Evolutionary conservation across 164 flowering plant genomes (phyloP), one percentile per base, ranked within the genome.

Genomic region (Berberis thunbergii): DNA sequence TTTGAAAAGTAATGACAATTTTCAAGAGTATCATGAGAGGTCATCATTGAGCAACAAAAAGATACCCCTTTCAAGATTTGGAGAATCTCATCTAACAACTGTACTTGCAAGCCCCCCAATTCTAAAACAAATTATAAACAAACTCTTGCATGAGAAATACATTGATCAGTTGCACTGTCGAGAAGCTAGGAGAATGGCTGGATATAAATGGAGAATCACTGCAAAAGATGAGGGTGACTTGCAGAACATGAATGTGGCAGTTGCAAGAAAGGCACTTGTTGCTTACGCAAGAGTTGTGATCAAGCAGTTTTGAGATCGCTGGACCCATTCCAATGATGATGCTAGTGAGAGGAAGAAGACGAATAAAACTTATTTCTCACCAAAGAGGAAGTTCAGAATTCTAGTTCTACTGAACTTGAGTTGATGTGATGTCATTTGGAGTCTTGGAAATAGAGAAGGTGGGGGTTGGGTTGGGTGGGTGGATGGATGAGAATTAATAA

Each of bases 61-160:
- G 11, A 80, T 77, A 74, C 73, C 78, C 1, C 65, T 60, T 63
- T 80, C 85, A 12, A 77, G 84, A 71, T 74, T 80, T 38, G 58
- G 68, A 43, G 62, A 55, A 53, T 64, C 75, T 7, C 5, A 54
- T 63, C 74, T 53, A 41, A 8, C 44, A 41, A 62, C 62, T 7
- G 66, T 70, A 54, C 74, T 86, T 66, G 60, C 71, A 38, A 91
- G 96, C 64, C 91, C 99, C 39, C 88, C 82, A 2, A 87, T 91
- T 63, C 70, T 91, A 68, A 94, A 94, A 78, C 85, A 65, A 64
- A 80, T 94, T 1, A 88, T 84, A 68, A 87, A 91, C 76, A 76
- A 61, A 76, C 83, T 79, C 13, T 76, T 89, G 68, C 97, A 87
- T 70, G 96, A 91, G 81, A 94, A 86, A 70, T 91, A 86, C 52